A percentile compares a stretch with the other conserved stretches of the same genome.
These are phyloP conservation scores for Rhodamnia rubescens DNA, from an alignment of 345 rosid species.

Conservation along the genomic window DNA sequence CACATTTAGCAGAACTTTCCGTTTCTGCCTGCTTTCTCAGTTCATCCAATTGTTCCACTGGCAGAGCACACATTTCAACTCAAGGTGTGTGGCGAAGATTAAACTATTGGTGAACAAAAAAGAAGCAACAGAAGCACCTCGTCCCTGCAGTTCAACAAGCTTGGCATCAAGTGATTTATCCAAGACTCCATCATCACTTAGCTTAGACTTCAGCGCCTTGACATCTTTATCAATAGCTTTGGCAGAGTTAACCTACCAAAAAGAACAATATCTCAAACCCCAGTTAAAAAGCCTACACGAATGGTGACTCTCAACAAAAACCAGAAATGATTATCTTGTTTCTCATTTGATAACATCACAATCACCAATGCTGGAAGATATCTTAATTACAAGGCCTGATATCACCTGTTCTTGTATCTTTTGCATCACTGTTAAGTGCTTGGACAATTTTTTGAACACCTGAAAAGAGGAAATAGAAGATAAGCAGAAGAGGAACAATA, in stretches of 20 bases:
- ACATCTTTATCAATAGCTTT: slow-evolving; percentile 75
- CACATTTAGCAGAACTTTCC: slow-evolving; percentile 44
- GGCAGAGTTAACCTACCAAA: slow-evolving; percentile 51
- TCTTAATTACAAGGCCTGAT: not conserved
- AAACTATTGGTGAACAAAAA: not conserved
- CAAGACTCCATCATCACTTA: slow-evolving; percentile 49
- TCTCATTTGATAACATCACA: not conserved
- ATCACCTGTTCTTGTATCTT: slow-evolving; percentile 64
- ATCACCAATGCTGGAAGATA: not conserved
- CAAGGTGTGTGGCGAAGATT: not conserved
- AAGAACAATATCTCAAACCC: not conserved
- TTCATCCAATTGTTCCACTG: slow-evolving; percentile 61
- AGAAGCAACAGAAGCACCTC: slow-evolving; percentile 30
- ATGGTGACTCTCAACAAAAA: not conserved
- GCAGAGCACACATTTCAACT: not conserved
- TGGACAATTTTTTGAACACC: slow-evolving; percentile 65
- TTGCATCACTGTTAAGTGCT: slow-evolving; percentile 66
- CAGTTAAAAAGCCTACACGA: not conserved
- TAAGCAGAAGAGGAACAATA: not conserved
- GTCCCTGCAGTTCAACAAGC: slow-evolving; percentile 53
- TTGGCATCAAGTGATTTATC: slow-evolving; percentile 72
- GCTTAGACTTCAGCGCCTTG: slow-evolving; percentile 55
- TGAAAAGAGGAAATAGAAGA: slow-evolving; percentile 17
- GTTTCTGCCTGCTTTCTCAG: slow-evolving; percentile 37
- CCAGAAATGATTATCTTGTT: not conserved